Conservation (phyloP, 2,329 filamentous ascomycete genomes). For the Daldinia sp. region DNA sequence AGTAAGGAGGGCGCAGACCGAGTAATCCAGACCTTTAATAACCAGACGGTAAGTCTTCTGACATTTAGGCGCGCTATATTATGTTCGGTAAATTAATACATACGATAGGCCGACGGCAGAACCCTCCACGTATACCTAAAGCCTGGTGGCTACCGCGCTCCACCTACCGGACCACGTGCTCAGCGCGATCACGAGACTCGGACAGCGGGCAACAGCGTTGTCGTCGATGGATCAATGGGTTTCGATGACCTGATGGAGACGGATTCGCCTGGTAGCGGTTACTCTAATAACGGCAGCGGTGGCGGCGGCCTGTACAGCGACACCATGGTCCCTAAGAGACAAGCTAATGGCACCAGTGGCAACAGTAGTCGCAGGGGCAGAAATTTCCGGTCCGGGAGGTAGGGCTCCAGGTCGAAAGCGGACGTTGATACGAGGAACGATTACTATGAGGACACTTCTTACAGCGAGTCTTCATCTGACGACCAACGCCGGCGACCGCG, state of each 20-base stretch:
- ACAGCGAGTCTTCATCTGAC: background rate
- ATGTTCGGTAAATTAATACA: slow-evolving; percentile 7
- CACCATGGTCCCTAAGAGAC: slow-evolving; percentile 52
- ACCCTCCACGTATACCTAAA: slow-evolving; percentile 80
- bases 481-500: background rate
- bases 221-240: slow-evolving; percentile 67
- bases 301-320: slow-evolving; percentile 65
- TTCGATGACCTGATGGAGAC: slow-evolving; percentile 64
- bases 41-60: slow-evolving; percentile 73
- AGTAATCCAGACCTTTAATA: slow-evolving; percentile 81
- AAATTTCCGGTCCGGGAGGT: slow-evolving; percentile 45
- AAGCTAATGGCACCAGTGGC: slow-evolving; percentile 35
- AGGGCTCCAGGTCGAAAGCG: slow-evolving; percentile 24
- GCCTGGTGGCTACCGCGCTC: slow-evolving; percentile 56
- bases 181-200: slow-evolving; percentile 51
- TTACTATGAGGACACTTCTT: background rate
- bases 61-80: background rate
- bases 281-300: slow-evolving; percentile 49
- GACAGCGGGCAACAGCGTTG: slow-evolving; percentile 52
- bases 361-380: slow-evolving; percentile 43
- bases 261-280: slow-evolving; percentile 44
- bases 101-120: slow-evolving; percentile 75
- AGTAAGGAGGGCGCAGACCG: slow-evolving; percentile 78
- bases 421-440: background rate
- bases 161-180: slow-evolving; percentile 51